These are phyloP conservation scores for Xylariaceae sp. DNA, from an alignment of 2,329 filamentous ascomycete species.

Conservation along the genomic window DNA sequence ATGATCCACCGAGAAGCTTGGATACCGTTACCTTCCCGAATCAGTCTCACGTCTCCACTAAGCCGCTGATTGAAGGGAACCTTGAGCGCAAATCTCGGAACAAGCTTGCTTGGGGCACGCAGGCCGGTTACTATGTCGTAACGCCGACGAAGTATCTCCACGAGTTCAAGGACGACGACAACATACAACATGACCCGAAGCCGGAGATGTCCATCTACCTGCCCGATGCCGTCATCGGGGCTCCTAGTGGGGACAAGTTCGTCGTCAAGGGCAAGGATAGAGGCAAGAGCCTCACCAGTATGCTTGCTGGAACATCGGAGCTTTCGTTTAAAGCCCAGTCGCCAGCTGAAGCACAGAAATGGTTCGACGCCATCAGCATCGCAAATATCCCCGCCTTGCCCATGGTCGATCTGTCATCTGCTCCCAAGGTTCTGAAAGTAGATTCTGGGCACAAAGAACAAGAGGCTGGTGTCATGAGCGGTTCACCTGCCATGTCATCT, in stretches of 20 bases:
- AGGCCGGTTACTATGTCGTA: conserved; percentile 81
- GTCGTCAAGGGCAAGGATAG: conserved; percentile 92
- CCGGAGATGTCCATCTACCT: conserved; percentile 89
- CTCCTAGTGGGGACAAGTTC: conserved; percentile 74
- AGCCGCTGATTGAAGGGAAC: conserved; percentile 78
- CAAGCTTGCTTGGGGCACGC: conserved; percentile 71
- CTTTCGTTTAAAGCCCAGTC: conserved; percentile 84
- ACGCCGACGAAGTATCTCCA: conserved; percentile 85
- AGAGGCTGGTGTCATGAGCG: conserved; percentile 42
- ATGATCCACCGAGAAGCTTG: conserved; percentile 65
- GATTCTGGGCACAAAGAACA: conserved; percentile 37
- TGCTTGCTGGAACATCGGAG: conserved; percentile 74
- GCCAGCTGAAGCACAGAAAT: conserved; percentile 71
- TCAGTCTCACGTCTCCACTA: conserved; percentile 73
- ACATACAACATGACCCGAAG: conserved; percentile 61
- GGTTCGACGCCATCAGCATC: conserved; percentile 68
- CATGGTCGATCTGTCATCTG: conserved; percentile 20
- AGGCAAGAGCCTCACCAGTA: conserved; percentile 72
- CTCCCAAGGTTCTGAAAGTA: conserved; percentile 25
- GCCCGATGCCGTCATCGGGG: conserved; percentile 77
- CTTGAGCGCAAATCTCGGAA: conserved; percentile 89
- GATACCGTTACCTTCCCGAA: conserved; percentile 79
- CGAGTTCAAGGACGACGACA: conserved; percentile 92
- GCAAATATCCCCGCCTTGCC: conserved; percentile 38
- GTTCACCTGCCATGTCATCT: conserved; percentile 30